phyloP scores from a whole-genome alignment of 2,329 filamentous ascomycete species.

The Fusarium xylarioides region DNA sequence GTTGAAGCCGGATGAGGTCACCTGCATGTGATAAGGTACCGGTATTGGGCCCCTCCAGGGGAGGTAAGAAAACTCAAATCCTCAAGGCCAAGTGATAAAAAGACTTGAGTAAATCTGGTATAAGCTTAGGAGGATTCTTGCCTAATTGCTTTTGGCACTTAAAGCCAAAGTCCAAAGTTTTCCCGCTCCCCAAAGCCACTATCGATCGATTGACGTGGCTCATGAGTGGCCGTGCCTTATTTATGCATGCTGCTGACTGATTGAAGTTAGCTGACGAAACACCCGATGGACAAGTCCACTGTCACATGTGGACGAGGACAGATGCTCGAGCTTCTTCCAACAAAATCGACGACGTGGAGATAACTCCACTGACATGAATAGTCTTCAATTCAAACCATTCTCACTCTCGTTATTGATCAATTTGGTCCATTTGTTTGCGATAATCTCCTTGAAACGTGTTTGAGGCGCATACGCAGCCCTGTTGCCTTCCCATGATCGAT shows the following conservation, averaged over 20 bases:
- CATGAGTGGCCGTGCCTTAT: constrained; percentile 21
- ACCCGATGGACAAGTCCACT: constrained; percentile 42
- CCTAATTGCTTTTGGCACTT: background rate
- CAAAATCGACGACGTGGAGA: constrained; percentile 34
- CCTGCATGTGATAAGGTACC: background rate
- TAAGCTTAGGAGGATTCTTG: background rate
- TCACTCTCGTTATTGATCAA: background rate
- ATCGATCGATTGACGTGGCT: constrained; percentile 20
- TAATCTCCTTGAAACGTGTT: background rate
- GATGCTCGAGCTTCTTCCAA: constrained; percentile 34
- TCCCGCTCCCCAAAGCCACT: background rate
- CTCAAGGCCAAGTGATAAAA: background rate
- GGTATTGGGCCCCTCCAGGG: background rate
- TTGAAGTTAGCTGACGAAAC: constrained; percentile 42
- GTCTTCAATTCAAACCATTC: constrained; percentile 5
- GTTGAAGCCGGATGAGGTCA: background rate
- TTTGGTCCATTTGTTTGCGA: background rate
- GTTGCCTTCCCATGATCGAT: constrained; percentile 46
- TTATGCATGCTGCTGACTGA: constrained; percentile 28
- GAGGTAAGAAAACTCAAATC: background rate
- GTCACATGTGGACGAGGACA: constrained; percentile 42
- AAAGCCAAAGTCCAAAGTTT: background rate
- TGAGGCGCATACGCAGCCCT: constrained; percentile 34
- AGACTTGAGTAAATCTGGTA: background rate
- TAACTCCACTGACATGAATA: constrained; percentile 28